A percentile compares a stretch with the other conserved stretches of the same genome.
Evolutionary conservation across 2,329 filamentous ascomycete genomes (phyloP).

Genomic region (Colletotrichum noveboracense): DNA sequence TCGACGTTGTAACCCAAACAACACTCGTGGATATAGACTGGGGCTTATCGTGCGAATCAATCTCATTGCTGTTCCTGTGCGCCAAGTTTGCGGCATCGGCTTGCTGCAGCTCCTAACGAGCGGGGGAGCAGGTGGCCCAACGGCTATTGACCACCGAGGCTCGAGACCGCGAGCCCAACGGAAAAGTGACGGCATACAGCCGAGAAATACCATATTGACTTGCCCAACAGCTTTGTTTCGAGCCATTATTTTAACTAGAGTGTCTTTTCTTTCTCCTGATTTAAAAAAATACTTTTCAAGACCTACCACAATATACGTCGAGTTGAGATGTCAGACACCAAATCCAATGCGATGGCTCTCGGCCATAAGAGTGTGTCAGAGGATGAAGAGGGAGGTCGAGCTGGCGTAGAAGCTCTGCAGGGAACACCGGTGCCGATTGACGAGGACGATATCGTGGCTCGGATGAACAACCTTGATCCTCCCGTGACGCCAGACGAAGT

Average conservation of each 20-base stretch:
- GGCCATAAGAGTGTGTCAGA: not conserved
- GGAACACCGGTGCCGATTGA: not conserved
- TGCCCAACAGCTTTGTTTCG: not conserved
- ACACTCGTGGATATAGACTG: not conserved
- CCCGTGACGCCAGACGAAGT: constrained; percentile 14
- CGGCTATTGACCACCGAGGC: not conserved
- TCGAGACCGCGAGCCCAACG: not conserved
- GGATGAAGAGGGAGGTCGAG: not conserved
- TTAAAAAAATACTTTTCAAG: not conserved
- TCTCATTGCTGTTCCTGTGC: not conserved
- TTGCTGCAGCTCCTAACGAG: not conserved
- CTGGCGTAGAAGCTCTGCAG: not conserved
- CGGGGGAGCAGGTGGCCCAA: not conserved
- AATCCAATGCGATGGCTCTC: not conserved
- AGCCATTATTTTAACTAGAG: not conserved
- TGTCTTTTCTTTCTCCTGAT: not conserved
- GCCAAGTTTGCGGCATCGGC: not conserved
- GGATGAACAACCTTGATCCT: constrained; percentile 22
- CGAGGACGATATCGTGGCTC: constrained; percentile 13
- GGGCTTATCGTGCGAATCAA: constrained; percentile 5
- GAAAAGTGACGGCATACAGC: not conserved
- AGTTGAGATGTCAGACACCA: not conserved
- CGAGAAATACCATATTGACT: not conserved
- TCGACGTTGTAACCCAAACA: not conserved
- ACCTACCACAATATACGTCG: no score